Base-by-base conservation (phyloP, 2,329 filamentous ascomycete genomes). In the Rutstroemia sp. region DNA sequence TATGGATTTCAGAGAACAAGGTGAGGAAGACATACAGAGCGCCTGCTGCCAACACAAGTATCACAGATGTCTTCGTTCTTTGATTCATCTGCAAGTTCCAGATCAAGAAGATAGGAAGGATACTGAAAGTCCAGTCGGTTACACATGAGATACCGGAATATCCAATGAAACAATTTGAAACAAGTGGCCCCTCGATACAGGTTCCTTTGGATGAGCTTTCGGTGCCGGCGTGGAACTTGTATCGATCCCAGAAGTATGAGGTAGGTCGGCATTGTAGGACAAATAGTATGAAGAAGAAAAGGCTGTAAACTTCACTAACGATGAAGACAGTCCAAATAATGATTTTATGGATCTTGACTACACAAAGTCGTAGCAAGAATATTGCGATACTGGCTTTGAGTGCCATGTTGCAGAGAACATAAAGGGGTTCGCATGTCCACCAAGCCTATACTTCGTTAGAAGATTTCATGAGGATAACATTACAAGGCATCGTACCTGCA, bases 1-100 rank as follows among this genome's bases (percentile, higher is more conserved):
- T 21, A 27, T 47, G 12, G 4, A 23, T 17, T 21, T 54, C 14
- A 8, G 19, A 44, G 16, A 5, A 39, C 9, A 21, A 16, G 19
- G 4, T 25, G 16, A 23, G 23, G 4, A 49, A 16, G 8, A 62
- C 71, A 47, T 69, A 74, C 72, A 73, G 57, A 27, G 69, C 68
- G 30, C 71, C 72, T 10, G 74, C 60, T 9, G 58, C 58, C 0
- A 68, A 53, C 56, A 68, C 65, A 14, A 61, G n/a, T 9, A 58
- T 61, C 23, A 73, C 64, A 50, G 65, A 70, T 10, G 73, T 54
- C 57, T 74, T 75, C 5, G 70, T 70, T 46, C 68, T 63, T 0
- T 47, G 63, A 49, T 71, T 73, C 69, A 75, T 73, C 51, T 73
- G 69, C 5, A 75, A 57, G 21, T 71, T 68, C 70, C 71, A 74